These are phyloP conservation scores for Scutellaria baicalensis DNA, from an alignment of 257 asterid genomes.

Conservation along the genomic window DNA sequence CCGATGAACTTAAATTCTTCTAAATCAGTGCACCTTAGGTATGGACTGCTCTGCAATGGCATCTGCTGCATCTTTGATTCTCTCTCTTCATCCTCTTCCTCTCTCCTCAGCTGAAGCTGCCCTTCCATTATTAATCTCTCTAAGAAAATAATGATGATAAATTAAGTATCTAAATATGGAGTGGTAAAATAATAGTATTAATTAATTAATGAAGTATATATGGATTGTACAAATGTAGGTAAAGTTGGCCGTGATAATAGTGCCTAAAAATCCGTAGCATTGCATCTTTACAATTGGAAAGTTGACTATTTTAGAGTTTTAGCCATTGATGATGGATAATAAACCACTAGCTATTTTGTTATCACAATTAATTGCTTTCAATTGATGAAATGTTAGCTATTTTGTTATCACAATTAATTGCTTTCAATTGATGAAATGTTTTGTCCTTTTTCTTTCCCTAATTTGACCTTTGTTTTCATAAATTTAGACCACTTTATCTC, in stretches of 20 bases:
- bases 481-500: no score
- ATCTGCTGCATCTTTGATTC: slow-evolving; percentile 9
- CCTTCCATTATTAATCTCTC: slow-evolving; percentile 4
- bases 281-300: not conserved
- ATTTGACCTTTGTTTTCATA: no score
- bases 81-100: not conserved
- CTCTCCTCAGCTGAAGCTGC: slow-evolving; percentile 25
- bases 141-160: not conserved
- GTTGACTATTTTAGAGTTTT: not conserved
- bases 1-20: slow-evolving; percentile 12
- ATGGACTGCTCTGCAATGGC: slow-evolving; percentile 26
- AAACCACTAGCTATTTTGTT: no score
- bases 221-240: not conserved
- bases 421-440: no score
- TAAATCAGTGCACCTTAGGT: slow-evolving; percentile 16
- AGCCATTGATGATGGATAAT: not conserved
- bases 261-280: slow-evolving; percentile 17
- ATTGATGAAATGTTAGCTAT: no score
- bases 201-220: not conserved
- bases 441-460: no score
- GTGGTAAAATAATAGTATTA: not conserved
- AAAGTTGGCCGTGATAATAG: slow-evolving; percentile 11
- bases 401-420: no score
- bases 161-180: not conserved
- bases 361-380: no score